phyloP scores from a whole-genome alignment of 805 yeast species.

The Kuraishia piskuri region DNA sequence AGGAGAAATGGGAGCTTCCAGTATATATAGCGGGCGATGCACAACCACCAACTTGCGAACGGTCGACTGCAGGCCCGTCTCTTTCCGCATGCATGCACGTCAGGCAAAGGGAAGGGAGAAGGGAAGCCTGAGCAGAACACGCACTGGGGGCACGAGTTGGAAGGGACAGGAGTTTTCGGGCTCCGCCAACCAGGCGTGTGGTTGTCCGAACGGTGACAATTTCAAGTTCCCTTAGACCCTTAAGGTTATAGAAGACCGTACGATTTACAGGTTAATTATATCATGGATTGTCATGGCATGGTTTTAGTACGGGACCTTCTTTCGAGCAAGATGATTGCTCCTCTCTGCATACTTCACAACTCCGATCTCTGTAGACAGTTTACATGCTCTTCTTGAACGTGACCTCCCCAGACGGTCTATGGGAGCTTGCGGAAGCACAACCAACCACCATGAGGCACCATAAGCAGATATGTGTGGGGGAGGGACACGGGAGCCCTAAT shows the following conservation, averaged over 20 bases:
- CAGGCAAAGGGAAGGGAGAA: background rate
- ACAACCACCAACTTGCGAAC: background rate
- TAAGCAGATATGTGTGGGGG: background rate
- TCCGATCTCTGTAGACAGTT: background rate
- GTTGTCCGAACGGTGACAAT: background rate
- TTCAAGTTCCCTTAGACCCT: background rate
- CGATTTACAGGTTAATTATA: background rate
- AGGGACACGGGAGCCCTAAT: no score
- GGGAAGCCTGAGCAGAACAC: background rate
- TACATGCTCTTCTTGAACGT: background rate
- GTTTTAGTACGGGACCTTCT: background rate
- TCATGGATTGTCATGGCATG: background rate
- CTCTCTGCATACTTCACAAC: background rate
- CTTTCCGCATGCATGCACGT: background rate
- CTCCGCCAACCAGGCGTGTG: background rate
- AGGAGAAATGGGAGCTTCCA: background rate
- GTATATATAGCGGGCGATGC: background rate
- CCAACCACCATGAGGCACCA: background rate
- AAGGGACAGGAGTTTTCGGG: background rate
- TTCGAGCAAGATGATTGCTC: background rate
- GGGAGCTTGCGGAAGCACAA: background rate
- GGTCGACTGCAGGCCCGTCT: background rate
- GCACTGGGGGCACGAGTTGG: background rate
- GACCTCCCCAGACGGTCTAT: background rate
- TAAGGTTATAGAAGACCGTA: background rate